A percentile compares a stretch with the other conserved stretches of the same genome.
phyloP scores from a whole-genome alignment of 345 rosid species.

The Camelina neglecta region DNA sequence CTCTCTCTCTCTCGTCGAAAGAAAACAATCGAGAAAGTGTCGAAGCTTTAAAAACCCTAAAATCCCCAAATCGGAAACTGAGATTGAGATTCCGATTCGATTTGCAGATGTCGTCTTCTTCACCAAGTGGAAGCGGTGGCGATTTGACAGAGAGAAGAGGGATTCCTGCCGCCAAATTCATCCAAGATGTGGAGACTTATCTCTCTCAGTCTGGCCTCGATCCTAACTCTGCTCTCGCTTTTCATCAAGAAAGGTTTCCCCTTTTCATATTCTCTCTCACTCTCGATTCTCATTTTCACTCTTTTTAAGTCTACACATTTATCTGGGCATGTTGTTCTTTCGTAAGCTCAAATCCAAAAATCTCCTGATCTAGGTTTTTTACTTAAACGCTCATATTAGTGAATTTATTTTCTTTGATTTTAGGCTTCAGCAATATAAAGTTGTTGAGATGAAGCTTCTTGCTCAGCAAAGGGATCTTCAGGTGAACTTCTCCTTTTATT shows the following conservation, averaged over 20 bases:
- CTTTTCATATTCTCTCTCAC: background rate
- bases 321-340: background rate
- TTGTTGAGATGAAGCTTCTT: slow-evolving; percentile 89
- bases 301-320: background rate
- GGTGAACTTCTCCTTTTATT: slow-evolving; percentile 34
- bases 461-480: slow-evolving; percentile 90
- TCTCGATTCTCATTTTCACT: background rate
- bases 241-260: slow-evolving; percentile 83
- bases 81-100: background rate
- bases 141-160: slow-evolving; percentile 81
- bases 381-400: background rate
- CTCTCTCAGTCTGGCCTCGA: slow-evolving; percentile 74
- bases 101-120: slow-evolving; percentile 43
- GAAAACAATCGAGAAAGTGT: background rate
- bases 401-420: background rate
- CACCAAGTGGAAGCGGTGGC: slow-evolving; percentile 40
- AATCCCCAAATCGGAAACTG: slow-evolving; percentile 28
- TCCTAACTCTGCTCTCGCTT: slow-evolving; percentile 81
- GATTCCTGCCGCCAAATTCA: slow-evolving; percentile 87
- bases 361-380: background rate
- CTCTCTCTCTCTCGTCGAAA: background rate
- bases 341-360: slow-evolving; percentile 15
- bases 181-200: slow-evolving; percentile 77
- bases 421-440: slow-evolving; percentile 87
- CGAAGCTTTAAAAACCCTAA: slow-evolving; percentile 36